phyloP scores from a whole-genome alignment of 2,329 filamentous ascomycete genomes.

The Cladorrhinum sp. region DNA sequence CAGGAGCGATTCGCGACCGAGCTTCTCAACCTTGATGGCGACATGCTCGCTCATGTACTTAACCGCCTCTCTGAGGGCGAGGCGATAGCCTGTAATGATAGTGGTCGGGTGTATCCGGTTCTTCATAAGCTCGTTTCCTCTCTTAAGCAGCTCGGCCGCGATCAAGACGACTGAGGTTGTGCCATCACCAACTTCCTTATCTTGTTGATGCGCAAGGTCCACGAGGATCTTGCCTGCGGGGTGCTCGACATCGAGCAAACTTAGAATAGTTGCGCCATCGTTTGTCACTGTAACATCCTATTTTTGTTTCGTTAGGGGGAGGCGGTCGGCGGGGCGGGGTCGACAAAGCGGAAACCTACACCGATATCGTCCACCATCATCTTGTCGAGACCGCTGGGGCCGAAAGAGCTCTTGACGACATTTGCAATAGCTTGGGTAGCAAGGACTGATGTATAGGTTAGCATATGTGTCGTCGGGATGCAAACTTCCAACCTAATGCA shows the following conservation, averaged over 20 bases:
- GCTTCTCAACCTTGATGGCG: slow-evolving; percentile 88
- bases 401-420: slow-evolving; percentile 98
- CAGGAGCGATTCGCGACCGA: slow-evolving; percentile 85
- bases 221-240: slow-evolving; percentile 98
- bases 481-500: not conserved
- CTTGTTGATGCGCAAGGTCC: slow-evolving; percentile 95
- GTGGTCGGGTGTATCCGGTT: slow-evolving; percentile 99
- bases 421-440: slow-evolving; percentile 97
- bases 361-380: slow-evolving; percentile 99
- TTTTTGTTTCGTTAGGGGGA: slow-evolving; percentile 23
- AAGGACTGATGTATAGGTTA: slow-evolving; percentile 58
- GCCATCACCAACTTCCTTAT: slow-evolving; percentile 97
- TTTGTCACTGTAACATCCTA: slow-evolving; percentile 98
- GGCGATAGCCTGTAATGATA: slow-evolving; percentile 96
- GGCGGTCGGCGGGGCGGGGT: slow-evolving; percentile 12
- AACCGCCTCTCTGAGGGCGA: slow-evolving; percentile 91
- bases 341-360: slow-evolving; percentile 47
- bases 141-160: slow-evolving; percentile 86
- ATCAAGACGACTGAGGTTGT: slow-evolving; percentile 98
- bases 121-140: slow-evolving; percentile 98
- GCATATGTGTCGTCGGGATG: slow-evolving; percentile 12
- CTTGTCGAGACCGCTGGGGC: slow-evolving; percentile 94
- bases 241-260: slow-evolving; percentile 93
- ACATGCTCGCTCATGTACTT: slow-evolving; percentile 99
- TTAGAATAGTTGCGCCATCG: slow-evolving; percentile 95